These are phyloP conservation scores for Saccharomyces hybrid DNA, from an alignment of 1,139 yeast genomes.

Conservation along the genomic window DNA sequence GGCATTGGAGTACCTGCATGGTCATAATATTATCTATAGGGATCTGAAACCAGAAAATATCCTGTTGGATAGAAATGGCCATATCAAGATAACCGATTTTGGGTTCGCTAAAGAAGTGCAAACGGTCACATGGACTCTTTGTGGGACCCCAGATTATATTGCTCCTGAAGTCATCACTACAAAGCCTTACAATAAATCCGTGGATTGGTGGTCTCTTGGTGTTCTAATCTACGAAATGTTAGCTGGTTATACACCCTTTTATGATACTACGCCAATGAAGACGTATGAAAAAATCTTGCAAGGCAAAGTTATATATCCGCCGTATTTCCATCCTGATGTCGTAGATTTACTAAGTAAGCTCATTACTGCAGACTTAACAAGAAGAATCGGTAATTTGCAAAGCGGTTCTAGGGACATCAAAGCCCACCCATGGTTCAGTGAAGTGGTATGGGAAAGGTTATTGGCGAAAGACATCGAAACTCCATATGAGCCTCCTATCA, in stretches of 20 bases:
- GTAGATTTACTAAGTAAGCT: constrained; percentile 71
- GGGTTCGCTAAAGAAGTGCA: constrained; percentile 95
- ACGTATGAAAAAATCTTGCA: constrained; percentile 90
- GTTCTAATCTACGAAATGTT: constrained; percentile 92
- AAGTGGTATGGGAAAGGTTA: constrained; percentile 92
- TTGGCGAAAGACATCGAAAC: constrained; percentile 88
- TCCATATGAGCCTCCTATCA: constrained; percentile 96
- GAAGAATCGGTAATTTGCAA: constrained; percentile 84
- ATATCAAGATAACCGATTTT: constrained; percentile 90
- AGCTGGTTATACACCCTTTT: constrained; percentile 96
- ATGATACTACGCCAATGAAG: constrained; percentile 94
- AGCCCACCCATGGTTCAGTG: constrained; percentile 89
- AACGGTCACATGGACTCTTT: constrained; percentile 91
- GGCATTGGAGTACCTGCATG: constrained; percentile 87
- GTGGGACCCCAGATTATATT: constrained; percentile 97
- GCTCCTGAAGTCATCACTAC: constrained; percentile 98
- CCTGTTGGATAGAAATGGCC: constrained; percentile 85
- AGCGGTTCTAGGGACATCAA: constrained; percentile 88
- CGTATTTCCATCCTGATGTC: constrained; percentile 83
- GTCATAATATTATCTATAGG: constrained; percentile 85
- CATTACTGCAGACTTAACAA: constrained; percentile 83
- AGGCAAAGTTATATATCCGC: constrained; percentile 83
- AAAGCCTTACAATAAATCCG: constrained; percentile 92
- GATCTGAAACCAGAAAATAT: constrained; percentile 96
- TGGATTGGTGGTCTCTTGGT: constrained; percentile 99